Percentiles rank a stretch among this genome's conserved stretches.
Conservation (phyloP, 345 rosid species). For the Eucalyptus pauciflora region DNA sequence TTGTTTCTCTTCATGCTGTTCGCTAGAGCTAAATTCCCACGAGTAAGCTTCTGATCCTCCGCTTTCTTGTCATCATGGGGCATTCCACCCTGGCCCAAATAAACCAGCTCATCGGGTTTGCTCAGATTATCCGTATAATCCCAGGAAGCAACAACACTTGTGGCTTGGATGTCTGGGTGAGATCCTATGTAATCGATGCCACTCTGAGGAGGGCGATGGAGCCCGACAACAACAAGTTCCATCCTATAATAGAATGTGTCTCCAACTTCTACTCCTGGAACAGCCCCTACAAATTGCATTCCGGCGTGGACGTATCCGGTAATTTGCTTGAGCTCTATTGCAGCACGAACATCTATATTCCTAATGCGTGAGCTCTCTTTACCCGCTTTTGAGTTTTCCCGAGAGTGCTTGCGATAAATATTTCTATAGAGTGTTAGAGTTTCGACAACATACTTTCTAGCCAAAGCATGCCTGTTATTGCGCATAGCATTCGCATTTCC, state of each 20-base stretch:
- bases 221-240: not conserved
- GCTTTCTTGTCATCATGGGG: not conserved
- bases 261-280: constrained; percentile 5
- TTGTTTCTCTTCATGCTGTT: not conserved
- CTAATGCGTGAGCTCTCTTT: not conserved
- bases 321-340: not conserved
- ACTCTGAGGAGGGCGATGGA: not conserved
- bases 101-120: not conserved
- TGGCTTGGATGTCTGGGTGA: not conserved
- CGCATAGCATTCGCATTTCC: not conserved
- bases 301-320: not conserved
- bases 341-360: not conserved
- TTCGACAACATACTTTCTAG: not conserved
- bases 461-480: not conserved
- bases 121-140: not conserved
- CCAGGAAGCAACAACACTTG: constrained; percentile 5
- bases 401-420: not conserved
- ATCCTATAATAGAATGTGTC: constrained; percentile 5
- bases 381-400: not conserved
- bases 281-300: not conserved
- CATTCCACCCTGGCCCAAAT: constrained; percentile 6
- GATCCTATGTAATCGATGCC: not conserved
- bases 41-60: constrained; percentile 1
- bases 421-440: not conserved
- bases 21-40: constrained; percentile 7